phyloP scores from a whole-genome alignment of 805 yeast species.

The Wickerhamiella occidentalis region DNA sequence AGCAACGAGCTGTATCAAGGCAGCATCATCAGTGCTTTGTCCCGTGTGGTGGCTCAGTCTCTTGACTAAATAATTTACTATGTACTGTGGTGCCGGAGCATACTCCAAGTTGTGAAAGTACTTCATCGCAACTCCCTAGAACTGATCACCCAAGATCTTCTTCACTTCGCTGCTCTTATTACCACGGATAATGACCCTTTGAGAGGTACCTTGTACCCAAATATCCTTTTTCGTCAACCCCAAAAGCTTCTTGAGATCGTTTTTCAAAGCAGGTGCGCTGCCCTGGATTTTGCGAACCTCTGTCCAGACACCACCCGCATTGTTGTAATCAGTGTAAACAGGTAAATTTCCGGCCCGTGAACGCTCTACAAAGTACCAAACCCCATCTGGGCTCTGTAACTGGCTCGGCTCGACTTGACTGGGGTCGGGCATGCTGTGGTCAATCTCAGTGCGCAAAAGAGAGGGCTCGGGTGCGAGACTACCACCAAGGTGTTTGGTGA shows the following conservation, averaged over 20 bases:
- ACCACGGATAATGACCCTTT: constrained; percentile 43
- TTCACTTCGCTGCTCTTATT: constrained; percentile 32
- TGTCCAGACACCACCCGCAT: constrained; percentile 51
- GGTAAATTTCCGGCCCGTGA: constrained; percentile 52
- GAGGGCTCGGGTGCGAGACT: constrained; percentile 2
- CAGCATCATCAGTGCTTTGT: too few species aligned
- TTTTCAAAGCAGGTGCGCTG: constrained; percentile 48
- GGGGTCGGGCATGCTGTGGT: background rate
- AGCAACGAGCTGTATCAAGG: too few species aligned
- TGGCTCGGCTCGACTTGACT: background rate
- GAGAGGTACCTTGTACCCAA: constrained; percentile 39
- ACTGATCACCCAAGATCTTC: constrained; percentile 26
- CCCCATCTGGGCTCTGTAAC: constrained; percentile 1
- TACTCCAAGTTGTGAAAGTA: too few species aligned
- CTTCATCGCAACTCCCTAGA: constrained; percentile 14
- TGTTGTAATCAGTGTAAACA: constrained; percentile 60
- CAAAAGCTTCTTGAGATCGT: constrained; percentile 45
- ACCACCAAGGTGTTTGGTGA: constrained; percentile 11
- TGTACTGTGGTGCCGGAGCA: too few species aligned
- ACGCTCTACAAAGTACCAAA: constrained; percentile 20
- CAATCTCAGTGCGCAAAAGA: background rate
- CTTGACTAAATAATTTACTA: background rate
- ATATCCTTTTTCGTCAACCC: constrained; percentile 37
- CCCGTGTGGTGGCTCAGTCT: too few species aligned
- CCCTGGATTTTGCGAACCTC: constrained; percentile 65